A percentile compares a stretch with the other conserved stretches of the same genome.
Conservation (phyloP, 164 flowering plant genomes). For the Hamamelis virginiana region DNA sequence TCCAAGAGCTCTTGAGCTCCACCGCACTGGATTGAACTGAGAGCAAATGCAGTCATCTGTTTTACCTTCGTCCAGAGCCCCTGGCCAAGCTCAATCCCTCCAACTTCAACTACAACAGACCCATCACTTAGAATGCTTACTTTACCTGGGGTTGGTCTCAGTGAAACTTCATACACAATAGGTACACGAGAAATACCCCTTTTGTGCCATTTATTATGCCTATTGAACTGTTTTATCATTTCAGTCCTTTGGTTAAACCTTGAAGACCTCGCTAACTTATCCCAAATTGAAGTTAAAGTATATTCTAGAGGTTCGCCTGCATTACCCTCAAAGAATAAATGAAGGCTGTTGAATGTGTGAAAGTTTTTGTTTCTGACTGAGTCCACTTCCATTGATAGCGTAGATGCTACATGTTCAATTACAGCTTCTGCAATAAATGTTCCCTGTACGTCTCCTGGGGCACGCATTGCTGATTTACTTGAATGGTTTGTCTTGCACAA, state of each 20-base stretch:
- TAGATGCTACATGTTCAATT: constrained; percentile 77
- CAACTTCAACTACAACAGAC: constrained; percentile 87
- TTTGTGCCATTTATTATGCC: constrained; percentile 58
- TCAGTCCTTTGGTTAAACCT: constrained; percentile 43
- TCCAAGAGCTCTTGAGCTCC: constrained; percentile 54
- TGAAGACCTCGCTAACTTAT: constrained; percentile 55
- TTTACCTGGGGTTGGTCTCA: constrained; percentile 76
- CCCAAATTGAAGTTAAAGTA: constrained; percentile 69
- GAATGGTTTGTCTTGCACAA: constrained; percentile 77
- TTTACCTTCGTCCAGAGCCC: constrained; percentile 95
- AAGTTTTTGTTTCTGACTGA: constrained; percentile 60
- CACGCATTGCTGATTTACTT: constrained; percentile 86
- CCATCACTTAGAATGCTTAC: constrained; percentile 85
- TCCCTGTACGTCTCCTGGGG: constrained; percentile 85
- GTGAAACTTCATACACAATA: constrained; percentile 44
- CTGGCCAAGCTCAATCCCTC: constrained; percentile 91
- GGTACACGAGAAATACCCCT: constrained; percentile 85
- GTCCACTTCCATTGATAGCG: constrained; percentile 71
- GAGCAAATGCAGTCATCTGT: constrained; percentile 84
- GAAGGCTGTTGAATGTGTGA: constrained; percentile 65
- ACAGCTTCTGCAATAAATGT: constrained; percentile 83
- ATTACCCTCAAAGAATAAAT: constrained; percentile 35
- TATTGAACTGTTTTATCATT: constrained; percentile 51
- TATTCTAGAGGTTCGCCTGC: constrained; percentile 59
- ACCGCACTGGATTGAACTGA: constrained; percentile 47